These are phyloP conservation scores for Erodium moschatum DNA, from an alignment of 441 rosid genomes.

Conservation along the genomic window DNA sequence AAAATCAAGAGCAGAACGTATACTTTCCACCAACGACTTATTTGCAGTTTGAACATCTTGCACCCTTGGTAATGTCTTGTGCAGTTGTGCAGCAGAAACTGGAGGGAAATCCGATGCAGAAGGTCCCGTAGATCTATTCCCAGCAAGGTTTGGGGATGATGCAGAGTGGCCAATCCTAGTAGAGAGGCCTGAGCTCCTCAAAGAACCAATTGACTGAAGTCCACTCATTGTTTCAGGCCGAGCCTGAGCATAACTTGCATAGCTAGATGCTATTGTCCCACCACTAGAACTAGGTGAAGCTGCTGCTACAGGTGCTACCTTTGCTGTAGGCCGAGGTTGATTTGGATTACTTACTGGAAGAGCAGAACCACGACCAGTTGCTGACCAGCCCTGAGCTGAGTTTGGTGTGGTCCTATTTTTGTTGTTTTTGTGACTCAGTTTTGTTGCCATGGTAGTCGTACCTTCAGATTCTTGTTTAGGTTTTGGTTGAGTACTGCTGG, in stretches of 20 bases:
- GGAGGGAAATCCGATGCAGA: constrained; percentile 65
- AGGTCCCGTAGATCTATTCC: constrained; percentile 28
- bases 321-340: constrained; percentile 34
- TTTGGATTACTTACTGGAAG: constrained; percentile 32
- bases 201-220: constrained; percentile 24
- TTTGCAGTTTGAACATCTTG: constrained; percentile 68
- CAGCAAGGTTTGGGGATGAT: constrained; percentile 63
- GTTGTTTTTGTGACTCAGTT: constrained; percentile 42
- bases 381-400: constrained; percentile 59
- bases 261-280: constrained; percentile 25
- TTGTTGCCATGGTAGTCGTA: constrained; percentile 56
- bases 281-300: constrained; percentile 24
- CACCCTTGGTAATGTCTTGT: constrained; percentile 28
- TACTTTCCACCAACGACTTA: constrained; percentile 72
- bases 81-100: constrained; percentile 43
- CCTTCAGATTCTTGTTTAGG: constrained; percentile 39
- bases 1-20: constrained; percentile 53
- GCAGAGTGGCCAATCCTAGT: constrained; percentile 49
- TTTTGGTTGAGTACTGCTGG: constrained; percentile 38
- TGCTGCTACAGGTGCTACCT: constrained; percentile 19
- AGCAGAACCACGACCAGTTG: constrained; percentile 29
- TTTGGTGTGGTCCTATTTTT: constrained; percentile 24
- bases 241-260: constrained; percentile 37
- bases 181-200: constrained; percentile 25
- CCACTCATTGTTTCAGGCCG: constrained; percentile 29